phyloP scores from a whole-genome alignment of 2,329 filamentous ascomycete species.

The Pestalotiopsis sp. region DNA sequence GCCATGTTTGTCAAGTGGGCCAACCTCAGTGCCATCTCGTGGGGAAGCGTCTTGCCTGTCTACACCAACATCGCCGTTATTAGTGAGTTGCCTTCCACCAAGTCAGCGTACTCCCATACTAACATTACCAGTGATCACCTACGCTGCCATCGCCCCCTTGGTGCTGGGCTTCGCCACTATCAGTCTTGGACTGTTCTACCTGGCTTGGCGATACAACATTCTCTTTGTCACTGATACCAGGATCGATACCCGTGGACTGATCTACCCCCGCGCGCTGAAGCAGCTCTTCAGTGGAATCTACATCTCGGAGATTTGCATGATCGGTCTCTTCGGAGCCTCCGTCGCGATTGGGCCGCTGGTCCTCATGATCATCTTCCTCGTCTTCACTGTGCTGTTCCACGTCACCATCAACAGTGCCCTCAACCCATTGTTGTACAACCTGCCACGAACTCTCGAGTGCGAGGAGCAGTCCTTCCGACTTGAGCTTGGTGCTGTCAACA shows the following conservation, averaged over 20 bases:
- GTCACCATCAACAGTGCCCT: constrained; percentile 73
- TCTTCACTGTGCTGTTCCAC: constrained; percentile 79
- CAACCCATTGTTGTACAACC: constrained; percentile 73
- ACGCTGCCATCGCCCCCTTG: constrained; percentile 83
- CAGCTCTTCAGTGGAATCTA: constrained; percentile 86
- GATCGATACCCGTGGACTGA: constrained; percentile 85
- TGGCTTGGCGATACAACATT: constrained; percentile 88
- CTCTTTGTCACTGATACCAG: constrained; percentile 81
- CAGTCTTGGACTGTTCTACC: constrained; percentile 79
- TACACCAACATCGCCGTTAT: constrained; percentile 83
- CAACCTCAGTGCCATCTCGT: constrained; percentile 71
- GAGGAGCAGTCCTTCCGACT: constrained; percentile 42
- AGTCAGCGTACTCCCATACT: constrained; percentile 12
- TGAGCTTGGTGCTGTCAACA: constrained; percentile 24
- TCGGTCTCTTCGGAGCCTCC: constrained; percentile 79
- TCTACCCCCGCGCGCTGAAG: constrained; percentile 85
- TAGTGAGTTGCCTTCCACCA: constrained; percentile 49
- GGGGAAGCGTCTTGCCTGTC: constrained; percentile 81
- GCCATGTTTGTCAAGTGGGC: constrained; percentile 81
- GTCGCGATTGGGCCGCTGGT: constrained; percentile 68
- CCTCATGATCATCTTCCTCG: constrained; percentile 73
- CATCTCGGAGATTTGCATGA: constrained; percentile 77
- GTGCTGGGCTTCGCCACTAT: constrained; percentile 80
- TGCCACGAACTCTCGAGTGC: constrained; percentile 69
- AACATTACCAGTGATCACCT: constrained; percentile 67